Percentiles rank a stretch among this genome's conserved stretches.
Conservation (phyloP, 2,329 filamentous ascomycete genomes). For the Sporothrix mexicana region DNA sequence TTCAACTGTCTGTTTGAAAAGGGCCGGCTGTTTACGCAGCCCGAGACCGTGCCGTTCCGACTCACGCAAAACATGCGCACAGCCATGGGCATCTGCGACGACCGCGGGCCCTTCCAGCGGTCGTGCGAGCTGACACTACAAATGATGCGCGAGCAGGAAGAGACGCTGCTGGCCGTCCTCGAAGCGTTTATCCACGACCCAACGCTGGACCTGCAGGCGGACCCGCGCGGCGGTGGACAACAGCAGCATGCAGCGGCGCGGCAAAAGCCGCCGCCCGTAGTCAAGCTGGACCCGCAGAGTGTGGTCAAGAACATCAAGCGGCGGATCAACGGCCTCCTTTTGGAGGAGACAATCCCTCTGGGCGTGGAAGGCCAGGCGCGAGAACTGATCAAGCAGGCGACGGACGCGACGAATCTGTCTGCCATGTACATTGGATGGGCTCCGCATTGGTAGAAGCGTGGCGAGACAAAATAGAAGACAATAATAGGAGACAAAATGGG, state of each 20-base stretch:
- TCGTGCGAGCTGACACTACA: conserved; percentile 87
- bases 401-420: conserved; percentile 77
- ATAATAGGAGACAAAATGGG: not conserved
- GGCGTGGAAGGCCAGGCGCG: conserved; percentile 98
- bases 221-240: conserved; percentile 40
- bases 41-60: conserved; percentile 93
- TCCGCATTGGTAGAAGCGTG: conserved; percentile 55
- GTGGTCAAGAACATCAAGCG: conserved; percentile 88
- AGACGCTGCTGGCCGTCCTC: conserved; percentile 95
- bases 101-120: conserved; percentile 90
- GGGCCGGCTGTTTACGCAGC: conserved; percentile 91
- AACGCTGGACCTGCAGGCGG: conserved; percentile 80
- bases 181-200: conserved; percentile 98
- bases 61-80: conserved; percentile 98
- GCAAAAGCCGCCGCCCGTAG: conserved; percentile 58
- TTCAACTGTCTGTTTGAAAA: conserved; percentile 99
- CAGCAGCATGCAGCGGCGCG: conserved; percentile 46
- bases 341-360: conserved; percentile 87
- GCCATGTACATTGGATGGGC: conserved; percentile 98
- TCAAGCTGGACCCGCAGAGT: conserved; percentile 65
- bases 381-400: conserved; percentile 86
- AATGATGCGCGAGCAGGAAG: conserved; percentile 87
- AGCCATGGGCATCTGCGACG: conserved; percentile 93
- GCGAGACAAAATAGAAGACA: not conserved
- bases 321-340: conserved; percentile 83